Evolutionary conservation across 129 eudicot genomes (phyloP), one percentile per base, ranked within the genome.

Genomic region (Logfia minima): DNA sequence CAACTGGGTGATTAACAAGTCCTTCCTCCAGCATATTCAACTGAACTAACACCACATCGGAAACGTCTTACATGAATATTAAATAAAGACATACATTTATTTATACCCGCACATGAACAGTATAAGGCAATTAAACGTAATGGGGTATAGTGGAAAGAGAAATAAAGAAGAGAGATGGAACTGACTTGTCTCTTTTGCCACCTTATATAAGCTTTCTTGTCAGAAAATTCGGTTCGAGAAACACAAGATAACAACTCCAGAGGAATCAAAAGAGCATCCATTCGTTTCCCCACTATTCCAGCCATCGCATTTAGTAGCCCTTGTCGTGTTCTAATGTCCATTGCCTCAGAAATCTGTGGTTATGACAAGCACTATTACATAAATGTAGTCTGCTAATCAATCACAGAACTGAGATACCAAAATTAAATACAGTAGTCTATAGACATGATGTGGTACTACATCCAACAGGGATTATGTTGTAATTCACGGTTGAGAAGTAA

Each of bases 141-240:
- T 5, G 37, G 51, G 59, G 53, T 6, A 67, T 56, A 23, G 28
- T 70, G 45, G 19, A 39, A 75, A 28, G 43, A 60, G 63, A 31
- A 71, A 55, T 26, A 21, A 71, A 56, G 81, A 61, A 83, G 58
- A 81, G 79, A 76, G 77, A 84, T 61, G 73, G 78, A 76, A 59
- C 85, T 82, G 78, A 90, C 99, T 87, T 95, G 99, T 95, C 99
- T 89, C 77, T 95, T 95, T 79, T 95, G 99, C 99, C 99, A 95
- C 61, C 95, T 89, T 64, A 95, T 91, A 82, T 88, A 95, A 75
- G 97, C 88, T 80, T 95, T 95, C 88, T 95, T 95, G 88, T 95
- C 99, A 52, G 99, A 84, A 77, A 95, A 95, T 83, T 95, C 99
- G 14, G 92, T 85, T 29, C 99, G 90, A 19, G 99, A 89, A 74